Percentiles rank a stretch among this genome's conserved stretches.
Evolutionary conservation across 257 asterid species (phyloP).

Genomic region (Scutellaria baicalensis): DNA sequence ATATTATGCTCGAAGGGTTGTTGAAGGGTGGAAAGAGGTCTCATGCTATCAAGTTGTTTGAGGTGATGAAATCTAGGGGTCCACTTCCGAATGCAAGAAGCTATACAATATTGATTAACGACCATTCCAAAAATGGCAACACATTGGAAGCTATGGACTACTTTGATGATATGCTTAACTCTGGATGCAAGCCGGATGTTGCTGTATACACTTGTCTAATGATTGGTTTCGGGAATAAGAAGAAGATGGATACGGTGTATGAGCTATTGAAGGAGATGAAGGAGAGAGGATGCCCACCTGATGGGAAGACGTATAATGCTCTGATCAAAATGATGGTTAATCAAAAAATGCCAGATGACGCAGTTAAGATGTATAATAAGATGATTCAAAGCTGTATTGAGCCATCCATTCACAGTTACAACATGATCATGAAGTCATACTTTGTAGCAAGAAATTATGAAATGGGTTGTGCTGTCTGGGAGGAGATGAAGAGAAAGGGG

Average conservation of each 20-base stretch:
- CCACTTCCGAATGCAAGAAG: conserved; percentile 67
- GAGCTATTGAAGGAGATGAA: conserved; percentile 62
- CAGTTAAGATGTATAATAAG: conserved; percentile 70
- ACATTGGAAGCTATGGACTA: conserved; percentile 49
- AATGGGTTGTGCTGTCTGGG: conserved; percentile 69
- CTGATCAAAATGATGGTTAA: conserved; percentile 74
- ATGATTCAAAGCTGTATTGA: conserved; percentile 47
- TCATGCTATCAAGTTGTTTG: conserved; percentile 65
- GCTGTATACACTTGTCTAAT: conserved; percentile 70
- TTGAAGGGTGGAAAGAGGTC: conserved; percentile 47
- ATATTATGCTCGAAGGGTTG: conserved; percentile 77
- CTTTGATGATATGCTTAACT: conserved; percentile 54
- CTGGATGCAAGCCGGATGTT: conserved; percentile 60
- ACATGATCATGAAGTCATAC: conserved; percentile 79
- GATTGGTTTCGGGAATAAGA: conserved; percentile 64
- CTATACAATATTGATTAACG: conserved; percentile 53
- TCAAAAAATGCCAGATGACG: conserved; percentile 64
- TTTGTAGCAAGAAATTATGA: conserved; percentile 50
- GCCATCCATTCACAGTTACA: conserved; percentile 72
- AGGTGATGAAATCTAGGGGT: conserved; percentile 73
- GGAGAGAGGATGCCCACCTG: conserved; percentile 70
- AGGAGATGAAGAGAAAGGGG: conserved; percentile 80
- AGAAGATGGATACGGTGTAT: conserved; percentile 61
- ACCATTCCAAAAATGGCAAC: conserved; percentile 62
- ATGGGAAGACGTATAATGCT: conserved; percentile 58